phyloP scores from a whole-genome alignment of 2,329 filamentous ascomycete genomes.

The Alternaria postmessia region DNA sequence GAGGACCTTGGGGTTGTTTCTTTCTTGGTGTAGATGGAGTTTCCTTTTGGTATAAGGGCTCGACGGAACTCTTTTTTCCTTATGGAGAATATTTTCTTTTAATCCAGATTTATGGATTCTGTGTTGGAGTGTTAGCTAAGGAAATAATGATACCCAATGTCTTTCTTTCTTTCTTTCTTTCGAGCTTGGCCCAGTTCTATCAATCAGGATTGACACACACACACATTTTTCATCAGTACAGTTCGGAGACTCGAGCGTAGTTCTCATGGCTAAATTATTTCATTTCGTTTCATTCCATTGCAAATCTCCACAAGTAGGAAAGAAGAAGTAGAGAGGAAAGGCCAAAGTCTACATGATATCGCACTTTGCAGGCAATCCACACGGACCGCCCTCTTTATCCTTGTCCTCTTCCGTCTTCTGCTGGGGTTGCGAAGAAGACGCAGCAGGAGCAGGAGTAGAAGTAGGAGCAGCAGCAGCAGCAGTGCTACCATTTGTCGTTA shows the following conservation, averaged over 20 bases:
- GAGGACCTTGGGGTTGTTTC: background rate
- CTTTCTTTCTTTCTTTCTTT: too few relatives aligned
- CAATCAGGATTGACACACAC: too few relatives aligned
- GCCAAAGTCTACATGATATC: conserved; percentile 62
- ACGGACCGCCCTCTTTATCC: conserved; percentile 74
- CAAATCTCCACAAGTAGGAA: background rate
- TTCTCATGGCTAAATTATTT: background rate
- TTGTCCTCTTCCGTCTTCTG: conserved; percentile 42
- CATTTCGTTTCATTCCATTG: conserved; percentile 4
- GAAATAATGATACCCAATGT: background rate
- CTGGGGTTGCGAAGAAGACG: conserved; percentile 30
- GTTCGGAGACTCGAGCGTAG: background rate
- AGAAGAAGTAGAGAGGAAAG: background rate
- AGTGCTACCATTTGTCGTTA: conserved; percentile 19
- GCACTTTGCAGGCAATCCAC: conserved; percentile 80
- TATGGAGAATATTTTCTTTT: too few relatives aligned
- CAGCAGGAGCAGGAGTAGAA: conserved; percentile 25
- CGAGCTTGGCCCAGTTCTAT: too few relatives aligned
- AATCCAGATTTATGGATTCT: too few relatives aligned
- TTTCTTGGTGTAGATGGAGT: background rate
- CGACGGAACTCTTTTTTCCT: too few relatives aligned
- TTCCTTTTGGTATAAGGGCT: background rate
- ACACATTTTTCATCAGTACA: too few relatives aligned
- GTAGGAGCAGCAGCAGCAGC: conserved; percentile 20
- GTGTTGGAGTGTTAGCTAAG: too few relatives aligned